phyloP scores from a whole-genome alignment of 441 rosid species.

The Hypseocharis bilobata region DNA sequence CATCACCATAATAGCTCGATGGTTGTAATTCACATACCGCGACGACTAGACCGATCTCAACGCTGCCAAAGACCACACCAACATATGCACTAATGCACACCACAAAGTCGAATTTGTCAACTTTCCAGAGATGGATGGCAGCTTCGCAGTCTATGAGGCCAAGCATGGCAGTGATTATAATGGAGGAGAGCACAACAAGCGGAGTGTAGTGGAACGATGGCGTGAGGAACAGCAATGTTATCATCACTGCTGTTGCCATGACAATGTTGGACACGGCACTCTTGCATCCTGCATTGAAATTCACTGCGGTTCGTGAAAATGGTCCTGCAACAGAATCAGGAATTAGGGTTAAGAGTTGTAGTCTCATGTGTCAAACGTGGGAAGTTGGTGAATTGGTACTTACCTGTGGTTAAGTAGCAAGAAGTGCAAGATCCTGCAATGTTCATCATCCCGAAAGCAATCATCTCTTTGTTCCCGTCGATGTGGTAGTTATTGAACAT shows the following conservation, averaged over 20 bases:
- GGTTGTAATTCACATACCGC: constrained; percentile 34
- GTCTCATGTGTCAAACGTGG: too few relatives aligned
- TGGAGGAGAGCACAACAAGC: constrained; percentile 69
- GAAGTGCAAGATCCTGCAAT: constrained; percentile 53
- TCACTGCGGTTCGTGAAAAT: constrained; percentile 81
- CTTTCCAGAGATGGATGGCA: constrained; percentile 50
- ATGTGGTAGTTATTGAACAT: constrained; percentile 51
- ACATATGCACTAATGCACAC: constrained; percentile 68
- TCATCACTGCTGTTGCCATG: constrained; percentile 74
- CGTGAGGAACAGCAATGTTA: constrained; percentile 60
- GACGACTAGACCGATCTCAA: constrained; percentile 71
- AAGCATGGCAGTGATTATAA: constrained; percentile 78
- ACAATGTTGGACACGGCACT: constrained; percentile 68
- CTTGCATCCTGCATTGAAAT: constrained; percentile 61
- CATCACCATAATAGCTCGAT: too few relatives aligned
- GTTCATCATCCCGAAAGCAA: constrained; percentile 57
- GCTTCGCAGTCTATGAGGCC: constrained; percentile 63
- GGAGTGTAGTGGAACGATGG: constrained; percentile 80
- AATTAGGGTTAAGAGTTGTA: too few relatives aligned
- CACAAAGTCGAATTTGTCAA: constrained; percentile 67
- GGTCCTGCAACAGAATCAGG: constrained; percentile 53
- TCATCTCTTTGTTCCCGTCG: constrained; percentile 62
- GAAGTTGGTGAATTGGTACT: too few relatives aligned
- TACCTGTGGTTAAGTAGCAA: constrained; percentile 56
- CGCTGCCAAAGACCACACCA: constrained; percentile 64